Base-by-base conservation (phyloP, 208 protist genomes). In the Angomonas desouzai region DNA sequence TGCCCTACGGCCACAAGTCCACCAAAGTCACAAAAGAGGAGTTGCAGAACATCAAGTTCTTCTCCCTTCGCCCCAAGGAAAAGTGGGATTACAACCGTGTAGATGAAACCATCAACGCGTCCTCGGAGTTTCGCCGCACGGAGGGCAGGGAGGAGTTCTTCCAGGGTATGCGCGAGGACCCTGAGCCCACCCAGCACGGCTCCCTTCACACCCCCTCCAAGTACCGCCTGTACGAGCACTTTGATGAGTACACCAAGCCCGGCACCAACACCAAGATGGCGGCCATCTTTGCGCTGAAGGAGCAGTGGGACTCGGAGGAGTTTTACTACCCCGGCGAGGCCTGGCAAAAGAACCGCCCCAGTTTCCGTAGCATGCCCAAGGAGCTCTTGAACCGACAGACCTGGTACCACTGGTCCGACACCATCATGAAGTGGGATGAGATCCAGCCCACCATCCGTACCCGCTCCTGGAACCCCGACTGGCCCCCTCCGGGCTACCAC, bases 301-400 rank as follows among this genome's bases (percentile, higher is more conserved):
- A 94, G 63, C 88, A 94, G 64, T 94, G 85, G 85, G 85, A 94
- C 74, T 66, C 88, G 4, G 77, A 90, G 33, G 83, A 94, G 70
- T 92, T 92, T 60, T 94, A 92, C 79, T 94, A 94, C 68, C 88
- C 88, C 20, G 88, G 88, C 29, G 88, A 94, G 72, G 85, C 80
- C 23, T 94, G 85, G 85, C 72, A 87, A 65, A 57, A 79, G 53
- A 94, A 94, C 72, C 79, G 88, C 10, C 88, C 88, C 4, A 78
- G 85, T 55, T 94, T 94, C 62, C 85, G 88, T 59, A 88, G 81
- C 57, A 85, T 92, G 51, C 88, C 88, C 2, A 92, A 92, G 74
- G 85, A 94, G 74, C 65, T 94, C 30, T 70, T 94, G 20, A 94
- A 94, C 63, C 67, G 76, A 7, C 79, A 94, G 61, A 94, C 88